Percentiles rank a stretch among this genome's conserved stretches.
Evolutionary conservation across 2,329 filamentous ascomycete species (phyloP).

Genomic region (Trichoderma atroviride): DNA sequence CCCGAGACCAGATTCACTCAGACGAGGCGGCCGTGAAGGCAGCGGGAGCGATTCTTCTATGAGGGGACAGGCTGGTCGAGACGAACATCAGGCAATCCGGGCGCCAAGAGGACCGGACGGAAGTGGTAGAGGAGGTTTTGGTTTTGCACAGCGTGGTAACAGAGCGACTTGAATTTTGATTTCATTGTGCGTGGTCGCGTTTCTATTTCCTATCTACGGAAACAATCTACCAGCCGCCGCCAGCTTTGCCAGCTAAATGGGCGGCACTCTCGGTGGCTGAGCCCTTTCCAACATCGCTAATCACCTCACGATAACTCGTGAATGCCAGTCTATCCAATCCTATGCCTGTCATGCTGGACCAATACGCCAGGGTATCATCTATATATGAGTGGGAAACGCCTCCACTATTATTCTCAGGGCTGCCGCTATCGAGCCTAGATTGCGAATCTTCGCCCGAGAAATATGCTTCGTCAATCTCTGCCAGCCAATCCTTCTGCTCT

Average conservation of each 20-base stretch:
- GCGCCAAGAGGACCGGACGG: slow-evolving; percentile 77
- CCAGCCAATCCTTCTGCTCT: slow-evolving; percentile 85
- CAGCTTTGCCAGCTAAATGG: slow-evolving; percentile 85
- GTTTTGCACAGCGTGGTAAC: slow-evolving; percentile 67
- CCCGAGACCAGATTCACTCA: slow-evolving; percentile 60
- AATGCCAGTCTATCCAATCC: slow-evolving; percentile 72
- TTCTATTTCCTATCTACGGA: slow-evolving; percentile 32
- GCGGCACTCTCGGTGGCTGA: slow-evolving; percentile 74
- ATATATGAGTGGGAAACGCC: slow-evolving; percentile 69
- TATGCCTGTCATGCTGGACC: slow-evolving; percentile 73
- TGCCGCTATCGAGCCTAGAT: slow-evolving; percentile 33
- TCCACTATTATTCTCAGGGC: slow-evolving; percentile 49
- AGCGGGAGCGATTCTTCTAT: slow-evolving; percentile 33
- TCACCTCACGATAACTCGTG: slow-evolving; percentile 88
- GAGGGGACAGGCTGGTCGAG: slow-evolving; percentile 50
- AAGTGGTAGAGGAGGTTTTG: slow-evolving; percentile 76
- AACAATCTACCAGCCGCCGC: slow-evolving; percentile 79
- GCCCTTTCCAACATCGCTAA: slow-evolving; percentile 90
- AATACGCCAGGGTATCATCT: slow-evolving; percentile 71
- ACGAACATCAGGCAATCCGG: slow-evolving; percentile 71
- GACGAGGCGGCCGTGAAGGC: slow-evolving; percentile 16
- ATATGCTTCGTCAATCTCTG: slow-evolving; percentile 84
- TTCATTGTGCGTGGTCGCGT: not conserved
- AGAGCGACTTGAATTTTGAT: slow-evolving; percentile 37
- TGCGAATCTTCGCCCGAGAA: slow-evolving; percentile 71